Percentiles rank a stretch among this genome's conserved stretches.
Evolutionary conservation across 495 filamentous ascomycete genomes (phyloP).

Genomic region (Letharia lupina): DNA sequence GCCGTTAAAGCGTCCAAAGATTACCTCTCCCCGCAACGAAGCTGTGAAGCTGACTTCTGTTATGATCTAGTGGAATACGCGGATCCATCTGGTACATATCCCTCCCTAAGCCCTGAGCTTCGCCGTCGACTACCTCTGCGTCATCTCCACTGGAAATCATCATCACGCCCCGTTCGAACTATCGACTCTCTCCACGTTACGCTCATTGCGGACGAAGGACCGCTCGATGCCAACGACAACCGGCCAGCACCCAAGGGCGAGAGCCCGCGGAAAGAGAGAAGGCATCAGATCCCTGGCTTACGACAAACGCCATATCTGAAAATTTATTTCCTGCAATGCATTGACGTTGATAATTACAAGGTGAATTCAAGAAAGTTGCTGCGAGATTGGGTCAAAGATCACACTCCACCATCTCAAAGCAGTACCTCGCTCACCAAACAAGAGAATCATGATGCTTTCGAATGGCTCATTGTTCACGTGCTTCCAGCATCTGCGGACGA

Average conservation of each 20-base stretch:
- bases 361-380: constrained; percentile 62
- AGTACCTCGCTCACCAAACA: constrained; percentile 43
- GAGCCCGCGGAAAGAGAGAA: constrained; percentile 45
- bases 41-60: not conserved
- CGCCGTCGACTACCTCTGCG: constrained; percentile 75
- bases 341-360: constrained; percentile 93
- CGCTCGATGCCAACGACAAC: constrained; percentile 2
- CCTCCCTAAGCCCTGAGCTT: constrained; percentile 67
- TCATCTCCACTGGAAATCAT: constrained; percentile 94
- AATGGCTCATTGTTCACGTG: constrained; percentile 93
- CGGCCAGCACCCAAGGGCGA: constrained; percentile 2
- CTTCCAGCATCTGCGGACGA: constrained; percentile 72
- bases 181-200: constrained; percentile 89
- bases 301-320: constrained; percentile 93
- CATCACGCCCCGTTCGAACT: constrained; percentile 78
- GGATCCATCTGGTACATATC: constrained; percentile 81
- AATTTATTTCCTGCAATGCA: constrained; percentile 77
- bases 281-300: constrained; percentile 92
- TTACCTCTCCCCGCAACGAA: not conserved
- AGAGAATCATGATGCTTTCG: constrained; percentile 89
- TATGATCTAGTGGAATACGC: constrained; percentile 53
- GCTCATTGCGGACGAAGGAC: constrained; percentile 51
- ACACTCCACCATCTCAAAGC: constrained; percentile 47
- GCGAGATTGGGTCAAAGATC: constrained; percentile 81
- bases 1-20: not conserved